These are phyloP conservation scores for Ricinus communis DNA, from an alignment of 345 rosid genomes.

Conservation along the genomic window DNA sequence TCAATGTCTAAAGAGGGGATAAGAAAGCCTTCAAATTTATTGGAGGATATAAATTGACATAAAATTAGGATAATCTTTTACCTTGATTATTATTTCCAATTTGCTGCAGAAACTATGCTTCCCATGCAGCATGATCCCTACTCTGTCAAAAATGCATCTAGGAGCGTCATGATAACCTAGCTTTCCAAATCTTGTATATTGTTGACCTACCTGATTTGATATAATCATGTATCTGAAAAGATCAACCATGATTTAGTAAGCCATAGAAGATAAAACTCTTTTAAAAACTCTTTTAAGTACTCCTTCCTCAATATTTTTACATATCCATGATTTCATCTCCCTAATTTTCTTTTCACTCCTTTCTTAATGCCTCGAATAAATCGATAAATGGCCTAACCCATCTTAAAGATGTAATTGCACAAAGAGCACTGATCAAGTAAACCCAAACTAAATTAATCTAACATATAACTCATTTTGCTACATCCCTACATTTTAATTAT, in stretches of 20 bases:
- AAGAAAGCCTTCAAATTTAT: neutral
- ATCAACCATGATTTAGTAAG: constrained; percentile 9
- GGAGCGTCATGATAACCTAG: constrained; percentile 9
- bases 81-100: constrained; percentile 52
- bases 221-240: constrained; percentile 49
- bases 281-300: neutral
- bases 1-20: no score
- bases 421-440: no score
- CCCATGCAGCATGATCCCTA: constrained; percentile 65
- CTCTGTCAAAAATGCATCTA: constrained; percentile 39
- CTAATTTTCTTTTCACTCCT: no score
- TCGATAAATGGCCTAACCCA: no score
- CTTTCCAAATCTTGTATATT: constrained; percentile 19
- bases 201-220: constrained; percentile 27
- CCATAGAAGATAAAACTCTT: neutral
- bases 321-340: no score
- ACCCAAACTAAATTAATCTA: no score
- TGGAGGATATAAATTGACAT: neutral
- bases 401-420: no score
- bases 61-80: constrained; percentile 12
- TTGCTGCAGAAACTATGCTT: constrained; percentile 50
- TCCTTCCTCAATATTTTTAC: no score
- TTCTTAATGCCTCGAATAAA: no score
- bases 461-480: no score
- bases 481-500: no score